Evolutionary conservation across 169 alveolate genomes (phyloP).

Genomic region (Plasmodium relictum): DNA sequence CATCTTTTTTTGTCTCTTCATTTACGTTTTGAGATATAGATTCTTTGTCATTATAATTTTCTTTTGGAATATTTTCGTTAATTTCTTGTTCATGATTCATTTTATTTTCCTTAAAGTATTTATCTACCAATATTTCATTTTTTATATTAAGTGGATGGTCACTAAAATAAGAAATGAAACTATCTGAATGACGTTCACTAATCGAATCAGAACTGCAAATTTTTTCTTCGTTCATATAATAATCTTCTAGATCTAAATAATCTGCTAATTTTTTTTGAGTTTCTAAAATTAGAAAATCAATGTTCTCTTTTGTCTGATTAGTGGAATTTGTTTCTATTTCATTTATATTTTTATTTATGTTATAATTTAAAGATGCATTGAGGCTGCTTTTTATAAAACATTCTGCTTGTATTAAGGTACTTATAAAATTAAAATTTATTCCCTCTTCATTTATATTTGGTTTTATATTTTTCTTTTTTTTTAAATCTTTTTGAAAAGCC

Average conservation of each 20-base stretch:
- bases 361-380: slow-evolving; percentile 54
- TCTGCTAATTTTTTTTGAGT: slow-evolving; percentile 74
- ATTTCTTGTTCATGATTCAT: background rate
- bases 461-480: background rate
- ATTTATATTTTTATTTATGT: background rate
- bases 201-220: slow-evolving; percentile 13
- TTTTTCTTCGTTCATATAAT: slow-evolving; percentile 38
- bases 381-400: slow-evolving; percentile 55
- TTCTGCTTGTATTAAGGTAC: slow-evolving; percentile 23
- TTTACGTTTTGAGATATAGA: background rate
- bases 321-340: background rate
- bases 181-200: slow-evolving; percentile 20
- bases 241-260: slow-evolving; percentile 36
- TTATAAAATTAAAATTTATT: slow-evolving; percentile 56
- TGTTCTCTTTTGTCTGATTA: background rate
- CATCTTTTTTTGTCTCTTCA: background rate
- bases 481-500: slow-evolving; percentile 50
- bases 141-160: background rate
- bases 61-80: background rate
- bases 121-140: background rate
- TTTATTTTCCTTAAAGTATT: background rate
- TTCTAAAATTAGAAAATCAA: slow-evolving; percentile 35
- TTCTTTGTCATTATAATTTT: background rate
- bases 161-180: background rate
- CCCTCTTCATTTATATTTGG: slow-evolving; percentile 4